Conservation (phyloP, 331 rosid genomes). For the Pyrus hybrid region DNA sequence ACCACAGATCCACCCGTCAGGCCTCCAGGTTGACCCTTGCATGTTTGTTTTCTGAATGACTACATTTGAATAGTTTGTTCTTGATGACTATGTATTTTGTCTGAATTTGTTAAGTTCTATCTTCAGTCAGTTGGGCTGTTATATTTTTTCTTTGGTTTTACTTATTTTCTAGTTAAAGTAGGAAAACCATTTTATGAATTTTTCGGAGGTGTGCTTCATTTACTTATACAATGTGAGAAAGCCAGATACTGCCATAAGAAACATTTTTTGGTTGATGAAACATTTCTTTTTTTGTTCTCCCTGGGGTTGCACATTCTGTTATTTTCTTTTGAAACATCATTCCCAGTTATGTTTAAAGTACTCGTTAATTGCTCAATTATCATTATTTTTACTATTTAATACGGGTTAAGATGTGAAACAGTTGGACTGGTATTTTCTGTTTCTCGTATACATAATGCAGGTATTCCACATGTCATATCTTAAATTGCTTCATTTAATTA, state of each 20-base stretch:
- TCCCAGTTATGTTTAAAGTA: not conserved
- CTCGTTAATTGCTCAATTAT: not conserved
- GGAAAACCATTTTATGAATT: not conserved
- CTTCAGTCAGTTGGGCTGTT: not conserved
- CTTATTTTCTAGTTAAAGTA: not conserved
- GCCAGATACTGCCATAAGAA: not conserved
- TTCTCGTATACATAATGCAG: not conserved
- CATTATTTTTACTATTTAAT: not conserved
- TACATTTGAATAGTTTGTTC: not conserved
- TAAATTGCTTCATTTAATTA: not conserved
- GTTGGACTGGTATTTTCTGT: not conserved
- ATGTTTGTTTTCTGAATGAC: not conserved
- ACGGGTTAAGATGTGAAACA: not conserved
- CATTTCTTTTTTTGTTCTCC: not conserved
- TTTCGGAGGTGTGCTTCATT: not conserved
- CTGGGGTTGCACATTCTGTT: not conserved
- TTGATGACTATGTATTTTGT: not conserved
- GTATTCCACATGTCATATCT: not conserved
- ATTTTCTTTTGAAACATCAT: not conserved
- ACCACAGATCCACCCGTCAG: slow-evolving; percentile 46
- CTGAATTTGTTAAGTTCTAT: not conserved
- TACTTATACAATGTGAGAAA: not conserved
- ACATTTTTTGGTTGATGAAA: not conserved
- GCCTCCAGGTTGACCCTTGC: slow-evolving; percentile 51
- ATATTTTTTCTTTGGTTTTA: not conserved